phyloP scores from a whole-genome alignment of 2,329 filamentous ascomycete genomes.

The Coniochaeta sp. region DNA sequence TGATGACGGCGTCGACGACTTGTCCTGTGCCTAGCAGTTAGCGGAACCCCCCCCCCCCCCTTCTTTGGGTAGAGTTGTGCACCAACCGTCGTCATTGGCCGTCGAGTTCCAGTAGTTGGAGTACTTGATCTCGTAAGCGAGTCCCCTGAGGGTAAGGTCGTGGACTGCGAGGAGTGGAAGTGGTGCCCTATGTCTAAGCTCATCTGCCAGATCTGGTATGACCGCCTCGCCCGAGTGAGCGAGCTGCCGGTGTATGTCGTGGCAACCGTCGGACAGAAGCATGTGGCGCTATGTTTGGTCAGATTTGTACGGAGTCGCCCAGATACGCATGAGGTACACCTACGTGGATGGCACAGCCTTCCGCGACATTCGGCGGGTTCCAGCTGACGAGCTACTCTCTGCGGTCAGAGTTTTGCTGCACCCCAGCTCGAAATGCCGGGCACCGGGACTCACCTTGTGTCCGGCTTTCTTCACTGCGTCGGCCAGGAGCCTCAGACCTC shows the following conservation, averaged over 20 bases:
- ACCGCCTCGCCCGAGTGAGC: constrained; percentile 46
- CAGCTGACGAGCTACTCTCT: constrained; percentile 42
- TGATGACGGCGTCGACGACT: constrained; percentile 48
- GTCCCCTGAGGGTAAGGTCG: constrained; percentile 42
- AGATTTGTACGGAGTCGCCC: not conserved
- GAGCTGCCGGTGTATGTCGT: constrained; percentile 37
- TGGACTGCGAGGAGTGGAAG: constrained; percentile 23
- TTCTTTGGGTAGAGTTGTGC: constrained; percentile 11
- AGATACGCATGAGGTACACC: constrained; percentile 8
- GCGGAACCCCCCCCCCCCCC: constrained; percentile 17
- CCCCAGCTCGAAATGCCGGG: no score
- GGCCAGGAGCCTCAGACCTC: constrained; percentile 44
- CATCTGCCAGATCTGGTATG: constrained; percentile 29
- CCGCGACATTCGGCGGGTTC: constrained; percentile 43
- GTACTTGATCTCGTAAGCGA: constrained; percentile 49
- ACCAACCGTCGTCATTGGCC: constrained; percentile 33
- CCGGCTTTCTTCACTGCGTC: constrained; percentile 41
- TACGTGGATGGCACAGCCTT: constrained; percentile 30
- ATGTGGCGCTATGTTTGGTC: not conserved
- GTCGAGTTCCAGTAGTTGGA: constrained; percentile 59
- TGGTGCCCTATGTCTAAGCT: constrained; percentile 20
- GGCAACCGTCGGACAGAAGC: constrained; percentile 18
- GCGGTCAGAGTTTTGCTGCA: not conserved
- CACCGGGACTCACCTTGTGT: constrained; percentile 31
- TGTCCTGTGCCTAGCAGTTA: constrained; percentile 23